A percentile compares a stretch with the other conserved stretches of the same genome.
These are phyloP conservation scores for Pestalotiopsis sp. DNA, from an alignment of 2,329 filamentous ascomycete species.

Conservation along the genomic window DNA sequence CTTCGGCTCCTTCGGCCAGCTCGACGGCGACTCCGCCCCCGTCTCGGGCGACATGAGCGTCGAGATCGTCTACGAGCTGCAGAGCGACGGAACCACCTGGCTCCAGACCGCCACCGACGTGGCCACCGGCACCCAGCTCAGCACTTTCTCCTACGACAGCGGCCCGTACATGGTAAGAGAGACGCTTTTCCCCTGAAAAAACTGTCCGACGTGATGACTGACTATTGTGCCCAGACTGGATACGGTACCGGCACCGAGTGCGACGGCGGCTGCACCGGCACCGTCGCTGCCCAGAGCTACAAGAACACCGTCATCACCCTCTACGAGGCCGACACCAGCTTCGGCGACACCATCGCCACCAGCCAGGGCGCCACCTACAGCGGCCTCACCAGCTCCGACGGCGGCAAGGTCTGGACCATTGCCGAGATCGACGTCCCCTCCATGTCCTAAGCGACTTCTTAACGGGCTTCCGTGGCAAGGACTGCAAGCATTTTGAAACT, in stretches of 20 bases:
- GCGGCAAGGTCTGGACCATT: constrained; percentile 9
- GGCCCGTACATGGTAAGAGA: constrained; percentile 10
- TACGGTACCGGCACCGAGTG: constrained; percentile 12
- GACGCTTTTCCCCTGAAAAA: not conserved
- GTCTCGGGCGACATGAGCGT: constrained; percentile 9
- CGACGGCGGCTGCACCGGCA: constrained; percentile 11
- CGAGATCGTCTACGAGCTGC: constrained; percentile 9
- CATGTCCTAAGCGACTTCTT: not conserved
- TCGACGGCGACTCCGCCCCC: not conserved
- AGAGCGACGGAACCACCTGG: constrained; percentile 10
- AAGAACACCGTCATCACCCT: constrained; percentile 11
- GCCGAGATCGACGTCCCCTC: not conserved
- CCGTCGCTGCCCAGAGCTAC: constrained; percentile 10
- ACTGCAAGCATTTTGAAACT: not conserved
- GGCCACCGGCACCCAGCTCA: constrained; percentile 2
- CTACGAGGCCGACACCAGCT: not conserved
- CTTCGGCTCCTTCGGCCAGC: constrained; percentile 11
- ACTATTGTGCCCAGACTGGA: not conserved
- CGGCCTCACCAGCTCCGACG: not conserved
- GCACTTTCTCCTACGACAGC: constrained; percentile 10
- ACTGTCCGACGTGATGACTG: not conserved
- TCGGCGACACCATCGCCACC: constrained; percentile 8
- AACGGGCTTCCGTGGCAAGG: no score
- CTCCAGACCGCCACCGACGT: constrained; percentile 10
- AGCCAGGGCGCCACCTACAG: constrained; percentile 12